Conservation (phyloP, 192 early-diverging fungal species). For the Chytriomyces hyalinus region DNA sequence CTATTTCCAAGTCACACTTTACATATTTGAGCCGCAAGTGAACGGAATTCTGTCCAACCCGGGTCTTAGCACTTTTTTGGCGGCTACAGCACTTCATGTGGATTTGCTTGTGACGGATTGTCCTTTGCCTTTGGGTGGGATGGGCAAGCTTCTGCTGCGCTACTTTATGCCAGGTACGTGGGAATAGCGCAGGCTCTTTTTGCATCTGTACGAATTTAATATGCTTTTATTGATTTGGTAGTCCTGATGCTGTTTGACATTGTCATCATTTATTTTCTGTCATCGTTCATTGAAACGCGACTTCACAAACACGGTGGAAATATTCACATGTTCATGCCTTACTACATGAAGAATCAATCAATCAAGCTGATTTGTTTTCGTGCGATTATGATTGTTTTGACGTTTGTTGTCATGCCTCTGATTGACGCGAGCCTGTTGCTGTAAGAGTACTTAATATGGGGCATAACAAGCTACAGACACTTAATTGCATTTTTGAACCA, state of each 20-base stretch:
- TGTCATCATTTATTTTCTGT: not conserved
- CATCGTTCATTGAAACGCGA: not conserved
- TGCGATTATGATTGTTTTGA: not conserved
- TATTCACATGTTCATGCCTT: constrained; percentile 2
- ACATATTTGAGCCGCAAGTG: constrained; percentile 16
- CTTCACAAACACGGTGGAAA: not conserved
- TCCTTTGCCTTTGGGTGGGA: constrained; percentile 10
- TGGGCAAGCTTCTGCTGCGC: constrained; percentile 18
- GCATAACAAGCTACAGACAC: not conserved
- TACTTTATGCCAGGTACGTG: constrained; percentile 21
- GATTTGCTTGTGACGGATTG: constrained; percentile 26
- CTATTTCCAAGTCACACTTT: constrained; percentile 28
- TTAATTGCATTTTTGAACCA: not conserved
- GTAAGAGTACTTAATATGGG: not conserved
- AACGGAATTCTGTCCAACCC: not conserved
- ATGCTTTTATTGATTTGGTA: too few relatives aligned
- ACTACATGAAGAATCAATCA: constrained; percentile 15
- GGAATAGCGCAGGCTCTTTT: too few relatives aligned
- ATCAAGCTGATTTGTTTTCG: constrained; percentile 20
- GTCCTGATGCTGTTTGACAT: constrained; percentile 2
- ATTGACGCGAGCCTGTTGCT: constrained; percentile 16
- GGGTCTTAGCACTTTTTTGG: constrained; percentile 18
- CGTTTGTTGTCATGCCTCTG: constrained; percentile 28
- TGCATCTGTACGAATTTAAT: too few relatives aligned
- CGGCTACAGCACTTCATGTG: constrained; percentile 8